phyloP scores from a whole-genome alignment of 225 moss, liverwort and hornwort genomes.

The Pseudisothecium myosuroides region DNA sequence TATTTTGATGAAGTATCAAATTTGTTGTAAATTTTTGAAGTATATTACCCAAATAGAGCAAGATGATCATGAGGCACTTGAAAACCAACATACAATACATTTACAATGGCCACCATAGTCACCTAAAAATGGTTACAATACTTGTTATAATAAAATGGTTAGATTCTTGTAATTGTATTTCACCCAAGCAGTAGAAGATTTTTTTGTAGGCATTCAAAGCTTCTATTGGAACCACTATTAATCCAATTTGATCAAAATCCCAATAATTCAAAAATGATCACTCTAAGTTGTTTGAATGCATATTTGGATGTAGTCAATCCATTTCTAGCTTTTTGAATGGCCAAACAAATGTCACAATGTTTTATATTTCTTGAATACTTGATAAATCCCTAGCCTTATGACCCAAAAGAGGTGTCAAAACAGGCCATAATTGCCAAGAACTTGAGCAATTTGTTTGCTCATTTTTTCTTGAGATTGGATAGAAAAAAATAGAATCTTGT shows the following conservation, averaged over 20 bases:
- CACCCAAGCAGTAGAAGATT: rapidly evolving
- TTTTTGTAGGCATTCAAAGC: background rate
- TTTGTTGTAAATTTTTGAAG: background rate
- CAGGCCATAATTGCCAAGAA: too few species aligned
- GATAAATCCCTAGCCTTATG: too few species aligned
- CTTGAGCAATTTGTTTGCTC: too few species aligned
- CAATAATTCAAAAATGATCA: background rate
- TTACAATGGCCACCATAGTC: background rate
- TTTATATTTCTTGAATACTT: background rate
- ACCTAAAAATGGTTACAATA: background rate
- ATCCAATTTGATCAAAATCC: too few species aligned
- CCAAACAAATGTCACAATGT: background rate
- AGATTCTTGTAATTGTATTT: background rate
- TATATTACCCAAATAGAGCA: background rate
- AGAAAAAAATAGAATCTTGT: too few species aligned
- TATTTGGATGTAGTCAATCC: rapidly evolving
- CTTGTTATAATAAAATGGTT: background rate
- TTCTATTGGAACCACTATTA: too few species aligned
- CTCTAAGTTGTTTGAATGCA: too few species aligned
- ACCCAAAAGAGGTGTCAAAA: too few species aligned
- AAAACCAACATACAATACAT: background rate
- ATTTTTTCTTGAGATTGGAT: too few species aligned
- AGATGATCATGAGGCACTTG: rapidly evolving
- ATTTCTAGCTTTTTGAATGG: background rate
- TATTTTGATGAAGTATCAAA: background rate